Evolutionary conservation across 805 yeast species (phyloP), one percentile per base, ranked within the genome.

Genomic region (Saccharomyces mikatae): DNA sequence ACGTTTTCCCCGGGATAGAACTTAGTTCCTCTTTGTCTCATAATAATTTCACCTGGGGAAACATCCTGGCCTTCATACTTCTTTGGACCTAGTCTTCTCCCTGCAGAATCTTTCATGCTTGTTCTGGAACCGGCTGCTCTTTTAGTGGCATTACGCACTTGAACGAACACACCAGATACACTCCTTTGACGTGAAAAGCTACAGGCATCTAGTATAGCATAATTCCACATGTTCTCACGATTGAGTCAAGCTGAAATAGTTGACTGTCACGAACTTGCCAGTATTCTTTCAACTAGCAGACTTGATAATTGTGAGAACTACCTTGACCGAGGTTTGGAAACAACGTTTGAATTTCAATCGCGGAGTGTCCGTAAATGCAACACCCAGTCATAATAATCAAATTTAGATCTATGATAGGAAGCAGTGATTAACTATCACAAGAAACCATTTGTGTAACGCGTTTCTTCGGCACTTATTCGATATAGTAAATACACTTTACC

Each of bases 41-140:
- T 81, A 41, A 94, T 77, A 60, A 94, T 90, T 64, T 90, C 87
- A 9, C 97, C 97, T 1, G 88, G 83, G 50, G 78, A 77, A 1
- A 92, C 96, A 30, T 65, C 65, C 48, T 75, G 73, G 46, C 94
- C 90, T 65, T 92, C 97, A 58, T 86, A 81, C 50, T 80, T 87
- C 73, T 94, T 94, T 36, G 95, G 87, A 27, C 99, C 99, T 51
- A 94, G 75, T 67, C 98, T 78, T 71, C 95, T 83, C 76, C 99
- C 99, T 2, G 89, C 89, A 14, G 99, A 91, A 70, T 91, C 97
- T 68, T 86, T 86, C 82, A 87, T 91, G 61, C 87, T 87, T 17
- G 97, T 87, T 73, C 83, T 87, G n/a, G 97, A 89, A 62, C 97
- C 97, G 22, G 95, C 89, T 6, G 94, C 97, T 69, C 84, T 86